Evolutionary conservation across 2,329 filamentous ascomycete species (phyloP).

Genomic region (Cryphonectria radicalis): DNA sequence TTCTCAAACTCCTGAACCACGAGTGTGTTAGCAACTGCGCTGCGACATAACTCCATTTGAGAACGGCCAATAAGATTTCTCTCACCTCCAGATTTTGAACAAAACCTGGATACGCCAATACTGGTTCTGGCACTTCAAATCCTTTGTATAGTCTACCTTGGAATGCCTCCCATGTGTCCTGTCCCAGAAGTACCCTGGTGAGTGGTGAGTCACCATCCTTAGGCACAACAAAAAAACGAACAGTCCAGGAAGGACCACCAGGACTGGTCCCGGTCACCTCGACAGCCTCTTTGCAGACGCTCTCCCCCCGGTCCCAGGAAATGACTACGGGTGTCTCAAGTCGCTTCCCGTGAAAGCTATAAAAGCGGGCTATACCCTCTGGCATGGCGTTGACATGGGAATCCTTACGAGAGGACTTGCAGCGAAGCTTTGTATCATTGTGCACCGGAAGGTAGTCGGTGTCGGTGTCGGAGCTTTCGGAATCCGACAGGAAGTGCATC

Average conservation of each 20-base stretch:
- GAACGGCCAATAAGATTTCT: neutral
- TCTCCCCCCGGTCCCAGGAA: neutral
- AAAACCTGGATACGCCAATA: neutral
- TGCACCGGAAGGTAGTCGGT: neutral
- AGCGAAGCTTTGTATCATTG: neutral
- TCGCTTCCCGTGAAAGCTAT: neutral
- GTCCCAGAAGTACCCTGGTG: neutral
- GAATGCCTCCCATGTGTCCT: neutral
- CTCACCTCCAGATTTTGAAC: neutral
- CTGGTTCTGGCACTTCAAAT: too few species aligned
- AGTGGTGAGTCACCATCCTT: neutral
- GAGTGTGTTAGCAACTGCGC: neutral
- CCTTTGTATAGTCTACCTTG: too few species aligned
- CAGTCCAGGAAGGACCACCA: neutral
- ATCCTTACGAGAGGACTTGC: neutral
- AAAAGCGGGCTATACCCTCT: neutral
- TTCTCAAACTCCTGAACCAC: too few species aligned
- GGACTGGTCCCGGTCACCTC: neutral
- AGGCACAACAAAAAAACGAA: neutral
- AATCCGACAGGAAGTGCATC: neutral
- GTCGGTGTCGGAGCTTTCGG: neutral
- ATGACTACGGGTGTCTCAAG: neutral
- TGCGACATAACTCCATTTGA: neutral
- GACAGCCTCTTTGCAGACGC: neutral
- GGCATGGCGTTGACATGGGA: neutral